Base-by-base conservation (phyloP, 208 protist species). In the Herpetomonas tarakana region DNA sequence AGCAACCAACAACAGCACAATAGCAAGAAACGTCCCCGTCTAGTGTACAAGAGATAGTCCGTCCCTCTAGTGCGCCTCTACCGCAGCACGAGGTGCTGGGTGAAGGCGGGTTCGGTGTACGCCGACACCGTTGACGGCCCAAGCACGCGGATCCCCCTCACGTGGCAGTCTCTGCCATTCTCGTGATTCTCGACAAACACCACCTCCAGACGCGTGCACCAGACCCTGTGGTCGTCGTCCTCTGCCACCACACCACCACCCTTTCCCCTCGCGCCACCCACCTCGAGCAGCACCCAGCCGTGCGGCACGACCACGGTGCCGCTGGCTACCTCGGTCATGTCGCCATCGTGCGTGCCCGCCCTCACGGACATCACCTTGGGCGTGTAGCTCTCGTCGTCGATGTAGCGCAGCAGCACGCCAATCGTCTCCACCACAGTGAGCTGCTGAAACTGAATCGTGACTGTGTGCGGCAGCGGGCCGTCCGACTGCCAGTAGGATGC, bases 401-500 rank as follows among this genome's bases (percentile, higher is more conserved):
- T 47, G 65, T 67, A 85, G 55, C 90, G 71, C 29, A 94, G 64
- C 70, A 82, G 89, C 24, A 96, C 31, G 11, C 71, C 76, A 18
- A 94, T 68, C 4, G 61, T 63, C 21, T 74, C 55, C 1, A 94
- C 66, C 12, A 74, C 44, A 1, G 74, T 89, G 26, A 91, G 76
- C 44, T 65, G 53, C 1, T 62, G 55, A 26, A 93, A 82, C 31
- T 92, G 70, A 31, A 96, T 72, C 4, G 68, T 73, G 31, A 96
- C 71, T 21, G 68, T 57, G 56, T 96, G 91, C 25, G 91, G 91
- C 22, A 92, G 78, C 21, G 77, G 58, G 18, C 91, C 91, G 56
- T 96, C 91, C 0, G 86, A 94, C 64, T 96, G 91, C 88, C 91
- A 96, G 65, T 81, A 96, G 29, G 82, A 92, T 45, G 56, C 58